Evolutionary conservation across 192 early-diverging fungal genomes (phyloP).

Genomic region (Backusella australiensis): DNA sequence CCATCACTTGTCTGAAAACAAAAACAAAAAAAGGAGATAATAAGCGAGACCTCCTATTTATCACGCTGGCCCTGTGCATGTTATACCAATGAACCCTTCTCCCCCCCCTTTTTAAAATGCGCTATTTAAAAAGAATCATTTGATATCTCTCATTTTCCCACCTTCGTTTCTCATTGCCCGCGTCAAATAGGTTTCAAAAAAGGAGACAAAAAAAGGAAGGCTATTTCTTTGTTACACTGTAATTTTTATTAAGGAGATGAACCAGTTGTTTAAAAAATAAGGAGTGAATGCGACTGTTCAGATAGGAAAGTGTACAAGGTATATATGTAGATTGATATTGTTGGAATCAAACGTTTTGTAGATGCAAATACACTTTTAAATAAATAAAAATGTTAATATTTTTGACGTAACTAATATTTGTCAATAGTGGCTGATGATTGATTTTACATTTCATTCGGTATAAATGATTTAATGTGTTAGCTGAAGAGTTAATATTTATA

Average conservation of each 20-base stretch:
- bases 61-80: not conserved
- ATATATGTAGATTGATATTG: not conserved
- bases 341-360: not conserved
- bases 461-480: not conserved
- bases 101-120: not conserved
- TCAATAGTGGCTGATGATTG: not conserved
- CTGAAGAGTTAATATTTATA: not conserved
- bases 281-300: not conserved
- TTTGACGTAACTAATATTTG: not conserved
- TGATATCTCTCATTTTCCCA: conserved; percentile 7
- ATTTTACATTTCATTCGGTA: not conserved
- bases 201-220: not conserved
- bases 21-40: conserved; percentile 7
- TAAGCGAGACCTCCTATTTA: not conserved
- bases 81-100: conserved; percentile 9
- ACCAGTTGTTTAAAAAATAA: conserved; percentile 2
- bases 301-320: not conserved
- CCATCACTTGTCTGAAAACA: not conserved
- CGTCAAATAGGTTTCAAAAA: conserved; percentile 7
- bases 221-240: conserved; percentile 7
- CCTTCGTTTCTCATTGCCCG: conserved; percentile 5
- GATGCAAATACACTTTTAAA: not conserved
- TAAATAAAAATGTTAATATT: not conserved
- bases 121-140: conserved; percentile 9
- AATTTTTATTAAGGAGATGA: conserved; percentile 6